Conservation (phyloP, 2,329 filamentous ascomycete genomes). For the Xylaria sp. region DNA sequence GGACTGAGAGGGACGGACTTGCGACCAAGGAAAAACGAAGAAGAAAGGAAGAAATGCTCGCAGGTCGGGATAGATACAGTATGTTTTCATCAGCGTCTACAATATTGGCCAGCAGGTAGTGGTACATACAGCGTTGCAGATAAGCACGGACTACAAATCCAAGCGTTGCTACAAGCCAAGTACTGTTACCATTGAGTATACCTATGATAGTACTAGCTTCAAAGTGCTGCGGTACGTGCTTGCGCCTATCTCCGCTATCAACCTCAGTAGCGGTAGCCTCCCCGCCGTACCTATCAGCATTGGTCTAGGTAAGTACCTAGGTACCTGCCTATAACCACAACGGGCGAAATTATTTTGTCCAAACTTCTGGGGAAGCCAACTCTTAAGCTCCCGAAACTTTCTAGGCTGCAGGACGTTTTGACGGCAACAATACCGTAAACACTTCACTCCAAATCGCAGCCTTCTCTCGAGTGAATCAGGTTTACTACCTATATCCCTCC, state of each 20-base stretch:
- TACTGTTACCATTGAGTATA: not conserved
- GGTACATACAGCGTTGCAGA: not conserved
- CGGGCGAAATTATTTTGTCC: conserved; percentile 42
- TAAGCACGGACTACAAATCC: conserved; percentile 2
- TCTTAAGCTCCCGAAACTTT: conserved; percentile 35
- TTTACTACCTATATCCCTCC: not conserved
- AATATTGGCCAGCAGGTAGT: too few species aligned
- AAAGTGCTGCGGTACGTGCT: not conserved
- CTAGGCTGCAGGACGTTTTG: conserved; percentile 29
- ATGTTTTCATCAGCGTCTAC: too few species aligned
- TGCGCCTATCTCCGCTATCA: conserved; percentile 1
- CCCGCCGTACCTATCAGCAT: not conserved
- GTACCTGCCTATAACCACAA: conserved; percentile 32
- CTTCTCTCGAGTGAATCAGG: not conserved
- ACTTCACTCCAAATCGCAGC: not conserved
- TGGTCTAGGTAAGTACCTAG: not conserved
- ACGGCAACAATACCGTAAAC: conserved; percentile 20
- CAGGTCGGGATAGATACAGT: too few species aligned
- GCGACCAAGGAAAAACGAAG: too few species aligned
- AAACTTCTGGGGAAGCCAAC: conserved; percentile 28
- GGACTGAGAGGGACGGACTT: too few species aligned
- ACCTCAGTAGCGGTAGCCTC: not conserved
- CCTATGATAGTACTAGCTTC: not conserved
- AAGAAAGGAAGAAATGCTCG: too few species aligned
- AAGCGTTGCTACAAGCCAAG: too few species aligned